A percentile compares a stretch with the other conserved stretches of the same genome.
These are phyloP conservation scores for Pachysolen tannophilus DNA, from an alignment of 805 yeast genomes.

Conservation along the genomic window DNA sequence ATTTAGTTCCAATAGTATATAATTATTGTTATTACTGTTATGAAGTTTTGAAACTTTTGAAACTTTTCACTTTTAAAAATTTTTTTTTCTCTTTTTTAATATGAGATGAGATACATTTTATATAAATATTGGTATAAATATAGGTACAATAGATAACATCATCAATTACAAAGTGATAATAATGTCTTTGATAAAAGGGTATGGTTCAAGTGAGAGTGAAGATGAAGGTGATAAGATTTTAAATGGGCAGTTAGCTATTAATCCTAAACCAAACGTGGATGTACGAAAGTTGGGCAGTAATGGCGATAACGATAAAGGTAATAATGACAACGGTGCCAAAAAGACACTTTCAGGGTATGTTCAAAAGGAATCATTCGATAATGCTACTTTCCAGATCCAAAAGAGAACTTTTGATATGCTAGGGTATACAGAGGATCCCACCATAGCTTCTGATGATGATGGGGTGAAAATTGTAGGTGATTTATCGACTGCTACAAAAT, in stretches of 20 bases:
- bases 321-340: not conserved
- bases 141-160: too few species aligned
- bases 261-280: too few species aligned
- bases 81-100: slow-evolving; percentile 6
- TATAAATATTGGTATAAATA: too few species aligned
- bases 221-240: not conserved
- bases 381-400: slow-evolving; percentile 30
- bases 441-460: slow-evolving; percentile 8
- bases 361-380: slow-evolving; percentile 28
- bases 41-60: not conserved
- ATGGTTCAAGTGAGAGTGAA: not conserved
- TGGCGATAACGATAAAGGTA: slow-evolving; percentile 1
- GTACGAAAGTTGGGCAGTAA: too few species aligned
- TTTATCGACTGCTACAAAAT: slow-evolving; percentile 13
- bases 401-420: slow-evolving; percentile 27
- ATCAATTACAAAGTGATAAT: too few species aligned
- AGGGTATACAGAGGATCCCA: slow-evolving; percentile 24
- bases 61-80: slow-evolving; percentile 16
- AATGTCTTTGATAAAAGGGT: too few species aligned
- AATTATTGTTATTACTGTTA: slow-evolving; percentile 1
- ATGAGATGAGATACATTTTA: slow-evolving; percentile 1
- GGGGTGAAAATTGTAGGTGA: slow-evolving; percentile 13
- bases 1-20: too few species aligned
- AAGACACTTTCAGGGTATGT: slow-evolving; percentile 18
- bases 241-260: too few species aligned